Base-by-base conservation (phyloP, 768 basidiomycete genomes). In the Leccinum barrowsii region DNA sequence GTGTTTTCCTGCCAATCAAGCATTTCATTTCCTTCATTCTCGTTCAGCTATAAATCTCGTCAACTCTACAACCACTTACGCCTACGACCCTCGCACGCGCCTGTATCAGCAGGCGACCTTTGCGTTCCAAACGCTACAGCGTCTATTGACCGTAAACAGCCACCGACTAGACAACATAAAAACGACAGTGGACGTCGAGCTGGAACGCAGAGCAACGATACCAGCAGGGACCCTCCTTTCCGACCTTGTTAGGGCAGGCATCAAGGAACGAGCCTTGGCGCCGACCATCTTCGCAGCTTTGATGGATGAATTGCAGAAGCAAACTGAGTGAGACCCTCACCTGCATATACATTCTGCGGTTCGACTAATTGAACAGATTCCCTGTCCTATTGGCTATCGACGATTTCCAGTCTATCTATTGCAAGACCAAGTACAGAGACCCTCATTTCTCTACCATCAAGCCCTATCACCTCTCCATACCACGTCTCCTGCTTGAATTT, bases 331-430 rank as follows among this genome's bases (percentile, higher is more conserved):
- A 63, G 83, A 72, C 24, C 1, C n/a, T 24, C 3, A 5, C 4
- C 22, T 42, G 3, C 17, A n/a, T 1, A 47, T 30, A 26, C 48
- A 26, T 40, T 7, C 1, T 10, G 4, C 17, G 3, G n/a, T 17
- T 15, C 4, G 17, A 34, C 35, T 24, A 15, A 21, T 51, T 42
- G 21, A 53, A 55, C 58, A 94, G 92, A 47, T 76, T 79, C 65
- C 92, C 92, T 0, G 88, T 96, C 2, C 69, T 97, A 6, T 75
- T 95, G 30, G 94, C 93, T 0, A 77, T 95, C 1, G 94, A 97
- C 63, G 94, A 96, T 64, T 85, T 92, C 70, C 94, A 96, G 70
- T 80, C 91, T 0, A 72, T 97, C 24, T 93, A 90, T 66, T 77
- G 82, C 67, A 76, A 73, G 47, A 83, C 88, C 0, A 67, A 75